Evolutionary conservation across 177 flowering plant species (phyloP), one percentile per base, ranked within the genome.

Genomic region (Vitis hybrid): DNA sequence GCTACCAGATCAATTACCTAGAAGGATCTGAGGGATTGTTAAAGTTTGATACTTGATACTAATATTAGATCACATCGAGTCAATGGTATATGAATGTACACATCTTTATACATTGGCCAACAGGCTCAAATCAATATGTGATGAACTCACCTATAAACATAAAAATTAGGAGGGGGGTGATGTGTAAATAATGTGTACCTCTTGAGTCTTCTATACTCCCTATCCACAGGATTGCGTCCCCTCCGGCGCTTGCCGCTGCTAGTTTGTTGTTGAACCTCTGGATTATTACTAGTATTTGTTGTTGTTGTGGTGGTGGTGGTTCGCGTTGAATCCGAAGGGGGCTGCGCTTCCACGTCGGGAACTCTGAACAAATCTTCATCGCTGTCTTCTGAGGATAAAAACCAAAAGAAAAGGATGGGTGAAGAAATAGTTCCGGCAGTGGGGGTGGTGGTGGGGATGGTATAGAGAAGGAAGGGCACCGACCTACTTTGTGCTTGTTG

Each of bases 351-450:
- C 68, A 82, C 71, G 51, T 79, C 82, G 0, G 84, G 84, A 56
- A 79, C 84, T 53, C 71, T 79, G 56, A 82, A 79, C 69, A 81
- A 18, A 18, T 81, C 81, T 62, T 81, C 85, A 61, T 78, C 83
- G 60, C 75, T 75, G n/a, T 80, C 82, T 19, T 76, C 81, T 76
- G 76, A 4, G 64, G 1, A 38, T 9, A 49, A 14, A 38, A 38
- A 8, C 31, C 31, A 38, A 38, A 38, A 38, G 8, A 8, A 38
- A 38, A 38, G 8, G 47, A 38, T 38, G 47, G 8, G 47, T 38
- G 47, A 38, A 8, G 9, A 38, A 38, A 38, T 38, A 38, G 47
- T 38, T 38, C 47, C 7, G 47, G 47, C 47, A 1, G 47, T 38
- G 47, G 47, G 7, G 47, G 9, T 38, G 8, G 47, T 38, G 31